Evolutionary conservation across 805 yeast genomes (phyloP), one percentile per base, ranked within the genome.

Genomic region (Spathaspora gorwiae): DNA sequence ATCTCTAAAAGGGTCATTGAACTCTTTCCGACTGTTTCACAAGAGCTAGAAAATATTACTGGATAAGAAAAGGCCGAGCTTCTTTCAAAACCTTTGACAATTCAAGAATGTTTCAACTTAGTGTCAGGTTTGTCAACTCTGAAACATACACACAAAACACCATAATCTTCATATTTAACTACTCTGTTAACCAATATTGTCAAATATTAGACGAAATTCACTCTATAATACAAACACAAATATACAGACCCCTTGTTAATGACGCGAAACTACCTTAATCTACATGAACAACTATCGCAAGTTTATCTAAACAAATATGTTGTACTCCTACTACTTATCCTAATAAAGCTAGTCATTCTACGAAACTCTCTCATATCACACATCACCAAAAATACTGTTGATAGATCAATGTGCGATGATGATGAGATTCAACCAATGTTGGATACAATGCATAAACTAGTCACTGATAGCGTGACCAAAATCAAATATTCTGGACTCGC

Each of bases 271-370:
- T 54, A 49, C 54, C 64, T 84, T 34, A 70, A 69, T 37, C 59
- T 80, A 3, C 55, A 61, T 14, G 90, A 84, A 47, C 59, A 78
- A 39, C 52, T 84, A 6, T 73, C 87, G 3, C 94, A 87, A 54
- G 61, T 78, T 7, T 80, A 86, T 80, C 56, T 87, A 15, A 86
- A 88, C 56, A 76, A 80, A 47, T 79, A 78, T 55, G 75, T 95
- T 0, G 47, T 90, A 1, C 55, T 79, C 1, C 47, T 83, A 11
- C 51, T 79, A 0, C 59, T 92, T 1, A 68, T 84, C 8, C 65
- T 81, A 1, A 50, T 87, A 3, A 89, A 89, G 54, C 54, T 90
- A 2, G 52, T 70, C 2, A 57, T 90, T 1, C 86, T 90, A 54
- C 66, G 73, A 14, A 57, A 50, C 5, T 68, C 84, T 42, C 57